These are phyloP conservation scores for Mucor saturninus DNA, from an alignment of 371 early-diverging fungal species.

Conservation along the genomic window DNA sequence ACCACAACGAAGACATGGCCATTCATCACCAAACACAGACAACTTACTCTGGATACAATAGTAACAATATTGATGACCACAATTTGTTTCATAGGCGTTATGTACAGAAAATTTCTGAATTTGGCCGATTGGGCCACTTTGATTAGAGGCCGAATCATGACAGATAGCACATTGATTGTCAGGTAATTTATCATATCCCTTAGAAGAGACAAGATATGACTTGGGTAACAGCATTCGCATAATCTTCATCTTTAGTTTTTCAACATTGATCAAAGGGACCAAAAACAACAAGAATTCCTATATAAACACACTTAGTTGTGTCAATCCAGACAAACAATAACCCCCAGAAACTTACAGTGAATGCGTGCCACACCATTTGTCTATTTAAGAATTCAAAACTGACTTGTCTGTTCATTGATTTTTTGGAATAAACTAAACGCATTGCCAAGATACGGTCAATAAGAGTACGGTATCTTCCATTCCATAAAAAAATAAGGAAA, in stretches of 20 bases:
- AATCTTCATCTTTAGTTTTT: constrained; percentile 67
- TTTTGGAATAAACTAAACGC: constrained; percentile 82
- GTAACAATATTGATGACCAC: constrained; percentile 88
- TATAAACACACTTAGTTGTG: background rate
- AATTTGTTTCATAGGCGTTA: constrained; percentile 77
- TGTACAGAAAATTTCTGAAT: constrained; percentile 54
- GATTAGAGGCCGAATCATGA: constrained; percentile 47
- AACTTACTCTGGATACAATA: constrained; percentile 85
- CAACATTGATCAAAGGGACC: constrained; percentile 83
- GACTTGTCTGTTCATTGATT: constrained; percentile 77
- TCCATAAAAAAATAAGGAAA: constrained; percentile 81
- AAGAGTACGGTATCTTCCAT: constrained; percentile 81
- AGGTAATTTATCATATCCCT: constrained; percentile 66
- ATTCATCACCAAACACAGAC: constrained; percentile 74
- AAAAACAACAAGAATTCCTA: constrained; percentile 91
- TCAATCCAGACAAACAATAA: background rate
- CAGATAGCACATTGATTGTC: constrained; percentile 74
- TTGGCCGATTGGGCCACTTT: constrained; percentile 36
- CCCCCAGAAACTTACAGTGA: constrained; percentile 67
- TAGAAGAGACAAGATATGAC: constrained; percentile 54
- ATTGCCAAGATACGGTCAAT: constrained; percentile 80
- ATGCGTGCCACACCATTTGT: constrained; percentile 94
- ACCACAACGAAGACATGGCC: constrained; percentile 83
- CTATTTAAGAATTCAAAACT: constrained; percentile 93
- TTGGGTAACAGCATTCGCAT: constrained; percentile 62